Evolutionary conservation across 2,329 filamentous ascomycete genomes (phyloP).

Genomic region (Aspergillus costaricaensis): DNA sequence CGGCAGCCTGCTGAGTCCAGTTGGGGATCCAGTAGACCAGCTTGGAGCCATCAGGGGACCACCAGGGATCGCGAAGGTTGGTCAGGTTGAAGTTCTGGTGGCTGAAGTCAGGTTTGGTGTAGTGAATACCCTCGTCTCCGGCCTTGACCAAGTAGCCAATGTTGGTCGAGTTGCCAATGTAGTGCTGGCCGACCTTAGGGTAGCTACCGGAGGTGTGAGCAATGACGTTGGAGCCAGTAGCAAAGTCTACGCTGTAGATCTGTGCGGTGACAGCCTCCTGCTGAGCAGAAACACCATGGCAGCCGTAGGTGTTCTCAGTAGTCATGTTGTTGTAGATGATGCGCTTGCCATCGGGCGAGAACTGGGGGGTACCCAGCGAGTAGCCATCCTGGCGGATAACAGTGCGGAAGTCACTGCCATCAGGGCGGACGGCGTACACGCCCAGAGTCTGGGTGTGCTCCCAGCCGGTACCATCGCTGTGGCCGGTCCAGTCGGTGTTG

Average conservation of each 20-base stretch:
- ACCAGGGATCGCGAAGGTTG: conserved; percentile 23
- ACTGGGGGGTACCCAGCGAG: conserved; percentile 43
- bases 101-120: conserved; percentile 1
- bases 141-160: conserved; percentile 7
- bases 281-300: conserved; percentile 34
- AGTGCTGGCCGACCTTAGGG: conserved; percentile 11
- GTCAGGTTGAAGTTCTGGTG: conserved; percentile 5
- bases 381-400: conserved; percentile 37
- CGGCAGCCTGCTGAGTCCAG: conserved; percentile 31
- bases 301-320: conserved; percentile 40
- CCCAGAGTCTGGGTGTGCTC: conserved; percentile 46
- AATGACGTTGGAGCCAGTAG: conserved; percentile 35
- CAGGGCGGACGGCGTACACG: conserved; percentile 42
- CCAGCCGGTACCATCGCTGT: conserved; percentile 43
- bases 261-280: background rate
- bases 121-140: conserved; percentile 4
- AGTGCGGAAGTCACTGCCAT: conserved; percentile 42
- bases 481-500: conserved; percentile 47
- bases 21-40: conserved; percentile 28
- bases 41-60: conserved; percentile 38
- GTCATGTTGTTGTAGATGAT: conserved; percentile 46
- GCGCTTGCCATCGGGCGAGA: conserved; percentile 39
- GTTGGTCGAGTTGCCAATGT: conserved; percentile 5
- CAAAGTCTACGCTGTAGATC: conserved; percentile 38
- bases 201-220: conserved; percentile 6